Evolutionary conservation across 2,329 filamentous ascomycete genomes (phyloP).

Genomic region (Fusarium solani-melongenae): DNA sequence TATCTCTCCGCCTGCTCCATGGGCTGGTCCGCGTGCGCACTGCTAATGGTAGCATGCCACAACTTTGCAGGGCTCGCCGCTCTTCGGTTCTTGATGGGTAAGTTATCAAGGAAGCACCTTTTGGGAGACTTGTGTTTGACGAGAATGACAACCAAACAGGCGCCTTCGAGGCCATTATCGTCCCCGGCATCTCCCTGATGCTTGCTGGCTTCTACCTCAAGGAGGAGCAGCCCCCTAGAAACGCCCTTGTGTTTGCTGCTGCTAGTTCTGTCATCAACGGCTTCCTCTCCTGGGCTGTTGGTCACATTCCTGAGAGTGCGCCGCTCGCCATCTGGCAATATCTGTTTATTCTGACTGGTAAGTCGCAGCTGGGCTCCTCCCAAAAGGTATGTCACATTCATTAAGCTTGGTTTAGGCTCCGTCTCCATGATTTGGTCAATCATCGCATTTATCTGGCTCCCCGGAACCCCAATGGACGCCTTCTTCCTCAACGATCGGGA

Average conservation of each 20-base stretch:
- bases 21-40: conserved; percentile 4
- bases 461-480: conserved; percentile 23
- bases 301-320: conserved; percentile 2
- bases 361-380: neutral
- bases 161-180: conserved; percentile 13
- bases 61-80: conserved; percentile 1
- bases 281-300: conserved; percentile 12
- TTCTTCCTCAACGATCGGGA: conserved; percentile 13
- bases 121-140: neutral
- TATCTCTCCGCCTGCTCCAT: conserved; percentile 15
- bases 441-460: conserved; percentile 13
- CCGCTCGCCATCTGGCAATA: conserved; percentile 11
- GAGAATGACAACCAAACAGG: neutral
- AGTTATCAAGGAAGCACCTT: neutral
- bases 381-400: neutral
- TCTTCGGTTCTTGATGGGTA: conserved; percentile 17
- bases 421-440: conserved; percentile 15
- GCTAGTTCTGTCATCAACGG: conserved; percentile 11
- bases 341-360: conserved; percentile 4
- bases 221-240: conserved; percentile 9
- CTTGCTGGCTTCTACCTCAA: conserved; percentile 8
- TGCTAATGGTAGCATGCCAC: conserved; percentile 7
- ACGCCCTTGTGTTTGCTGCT: conserved; percentile 8
- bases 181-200: conserved; percentile 5
- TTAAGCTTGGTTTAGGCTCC: neutral